These are phyloP conservation scores for Termitomyces sp. DNA, from an alignment of 768 basidiomycete genomes.

Conservation along the genomic window DNA sequence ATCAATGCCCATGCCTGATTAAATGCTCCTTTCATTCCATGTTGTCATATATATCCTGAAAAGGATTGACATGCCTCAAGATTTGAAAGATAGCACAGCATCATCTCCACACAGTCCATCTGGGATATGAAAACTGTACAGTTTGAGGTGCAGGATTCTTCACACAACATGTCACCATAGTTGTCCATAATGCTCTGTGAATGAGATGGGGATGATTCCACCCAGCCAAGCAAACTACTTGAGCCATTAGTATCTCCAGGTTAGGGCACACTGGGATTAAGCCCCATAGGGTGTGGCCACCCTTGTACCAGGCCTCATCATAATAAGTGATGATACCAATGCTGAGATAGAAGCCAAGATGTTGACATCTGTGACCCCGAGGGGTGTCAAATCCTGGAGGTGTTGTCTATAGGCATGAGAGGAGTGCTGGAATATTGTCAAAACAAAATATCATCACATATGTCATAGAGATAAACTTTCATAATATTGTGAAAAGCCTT, in stretches of 20 bases:
- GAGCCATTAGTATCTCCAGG: not conserved
- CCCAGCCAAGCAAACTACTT: no score
- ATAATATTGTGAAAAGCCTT: not conserved
- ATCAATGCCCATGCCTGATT: not conserved
- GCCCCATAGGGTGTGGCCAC: not conserved
- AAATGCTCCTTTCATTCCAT: not conserved
- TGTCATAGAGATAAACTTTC: not conserved
- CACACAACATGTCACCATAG: not conserved
- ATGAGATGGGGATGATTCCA: not conserved
- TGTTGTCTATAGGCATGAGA: not conserved
- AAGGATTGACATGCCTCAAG: not conserved
- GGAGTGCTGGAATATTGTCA: not conserved
- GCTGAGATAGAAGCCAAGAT: not conserved
- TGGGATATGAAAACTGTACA: not conserved
- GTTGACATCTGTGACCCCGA: not conserved
- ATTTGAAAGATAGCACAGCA: not conserved
- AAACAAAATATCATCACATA: not conserved
- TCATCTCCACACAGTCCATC: not conserved
- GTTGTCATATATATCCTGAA: not conserved
- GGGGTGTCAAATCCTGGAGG: not conserved
- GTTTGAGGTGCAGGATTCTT: not conserved
- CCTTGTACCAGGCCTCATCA: not conserved
- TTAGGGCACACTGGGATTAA: not conserved
- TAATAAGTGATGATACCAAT: not conserved
- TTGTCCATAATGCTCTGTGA: not conserved